phyloP scores from a whole-genome alignment of 306 rosid species.

The Prinsepia uniflora region DNA sequence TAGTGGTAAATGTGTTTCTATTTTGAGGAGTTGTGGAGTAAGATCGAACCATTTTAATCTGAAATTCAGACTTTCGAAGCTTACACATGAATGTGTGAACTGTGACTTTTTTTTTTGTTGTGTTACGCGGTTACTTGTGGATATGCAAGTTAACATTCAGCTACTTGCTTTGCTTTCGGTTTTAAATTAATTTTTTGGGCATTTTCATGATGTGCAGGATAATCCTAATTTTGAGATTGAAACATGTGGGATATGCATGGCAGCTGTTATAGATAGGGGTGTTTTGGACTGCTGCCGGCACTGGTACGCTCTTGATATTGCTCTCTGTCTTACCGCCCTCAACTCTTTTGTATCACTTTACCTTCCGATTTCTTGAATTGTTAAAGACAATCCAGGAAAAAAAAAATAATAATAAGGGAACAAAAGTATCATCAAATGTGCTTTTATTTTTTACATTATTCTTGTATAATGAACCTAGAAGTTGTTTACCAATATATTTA shows the following conservation, averaged over 20 bases:
- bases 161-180: slow-evolving; percentile 14
- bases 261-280: slow-evolving; percentile 78
- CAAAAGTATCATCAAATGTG: neutral
- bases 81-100: neutral
- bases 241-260: slow-evolving; percentile 97
- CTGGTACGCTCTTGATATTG: slow-evolving; percentile 47
- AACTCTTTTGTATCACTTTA: neutral
- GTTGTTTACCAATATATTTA: neutral
- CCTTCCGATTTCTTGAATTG: neutral
- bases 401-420: neutral
- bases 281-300: slow-evolving; percentile 96
- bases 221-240: slow-evolving; percentile 52
- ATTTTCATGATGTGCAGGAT: slow-evolving; percentile 40
- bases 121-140: neutral
- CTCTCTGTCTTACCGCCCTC: neutral
- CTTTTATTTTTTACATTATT: neutral
- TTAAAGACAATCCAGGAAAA: neutral
- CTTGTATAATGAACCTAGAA: neutral
- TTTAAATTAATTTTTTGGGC: slow-evolving; percentile 9
- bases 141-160: slow-evolving; percentile 8
- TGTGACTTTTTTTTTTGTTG: neutral
- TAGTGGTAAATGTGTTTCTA: neutral
- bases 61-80: neutral
- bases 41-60: neutral
- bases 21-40: neutral